Percentiles rank a stretch among this genome's conserved stretches.
phyloP scores from a whole-genome alignment of 192 early-diverging fungal species.

The Borealophlyctis nickersoniae region DNA sequence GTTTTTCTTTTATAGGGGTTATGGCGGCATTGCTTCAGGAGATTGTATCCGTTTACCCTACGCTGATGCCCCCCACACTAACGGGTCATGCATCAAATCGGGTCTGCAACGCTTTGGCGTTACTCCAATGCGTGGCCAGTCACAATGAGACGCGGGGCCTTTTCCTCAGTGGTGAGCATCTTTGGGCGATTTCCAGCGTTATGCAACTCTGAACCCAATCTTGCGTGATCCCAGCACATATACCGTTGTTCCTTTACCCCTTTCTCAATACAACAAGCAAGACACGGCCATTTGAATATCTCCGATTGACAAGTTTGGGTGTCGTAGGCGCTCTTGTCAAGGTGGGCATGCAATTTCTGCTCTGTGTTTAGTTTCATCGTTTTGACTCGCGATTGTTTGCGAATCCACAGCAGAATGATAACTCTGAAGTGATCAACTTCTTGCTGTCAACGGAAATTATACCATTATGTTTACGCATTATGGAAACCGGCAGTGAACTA shows the following conservation, averaged over 20 bases:
- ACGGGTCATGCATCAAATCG: slow-evolving; percentile 88
- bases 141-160: slow-evolving; percentile 86
- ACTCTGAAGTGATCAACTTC: slow-evolving; percentile 92
- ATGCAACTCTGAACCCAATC: slow-evolving; percentile 1
- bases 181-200: slow-evolving; percentile 4
- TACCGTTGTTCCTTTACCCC: slow-evolving; percentile 96
- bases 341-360: slow-evolving; percentile 36
- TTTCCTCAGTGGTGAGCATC: slow-evolving; percentile 69
- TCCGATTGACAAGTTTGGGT: slow-evolving; percentile 88
- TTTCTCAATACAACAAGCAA: slow-evolving; percentile 96
- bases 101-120: slow-evolving; percentile 92
- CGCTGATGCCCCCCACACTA: slow-evolving; percentile 81
- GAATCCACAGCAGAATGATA: slow-evolving; percentile 72
- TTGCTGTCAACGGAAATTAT: slow-evolving; percentile 95
- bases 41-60: slow-evolving; percentile 92
- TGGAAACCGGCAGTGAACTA: slow-evolving; percentile 95
- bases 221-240: slow-evolving; percentile 83
- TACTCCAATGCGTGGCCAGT: slow-evolving; percentile 93
- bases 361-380: too few species aligned
- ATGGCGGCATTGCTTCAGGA: slow-evolving; percentile 95
- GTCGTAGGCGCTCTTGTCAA: slow-evolving; percentile 98
- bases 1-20: slow-evolving; percentile 56
- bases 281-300: slow-evolving; percentile 92
- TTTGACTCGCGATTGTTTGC: too few species aligned
- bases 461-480: slow-evolving; percentile 95